Base-by-base conservation (phyloP, 495 filamentous ascomycete genomes). In the Talaromyces wortmannii region DNA sequence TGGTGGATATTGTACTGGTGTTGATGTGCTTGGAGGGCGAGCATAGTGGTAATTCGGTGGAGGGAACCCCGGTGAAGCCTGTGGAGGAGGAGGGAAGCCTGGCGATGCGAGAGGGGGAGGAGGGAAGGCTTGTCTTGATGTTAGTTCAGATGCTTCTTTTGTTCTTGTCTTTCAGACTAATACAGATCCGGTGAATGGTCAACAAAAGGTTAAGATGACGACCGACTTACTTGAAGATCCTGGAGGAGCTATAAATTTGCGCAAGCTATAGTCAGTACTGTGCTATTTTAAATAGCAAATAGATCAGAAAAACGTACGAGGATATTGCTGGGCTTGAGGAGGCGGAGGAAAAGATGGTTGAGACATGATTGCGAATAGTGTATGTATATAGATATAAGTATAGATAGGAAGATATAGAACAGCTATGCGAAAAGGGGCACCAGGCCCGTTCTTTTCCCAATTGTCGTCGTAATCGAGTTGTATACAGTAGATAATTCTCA, bases 11-110 rank as follows among this genome's bases (percentile, higher is more conserved):
- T 11, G 48, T 60, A 63, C 31, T 65, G 64, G 17, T 55, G 50
- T 59, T 57, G 65, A 48, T 58, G 56, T 36, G 36, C 45, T 64
- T 15, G 71, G 60, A 36, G 59, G 53, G 12, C 71, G 69, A 8
- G 72, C 69, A 45, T 70, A 77, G 49, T 52, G 66, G 60, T 67
- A 66, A 30, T 65, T 67, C 5, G 68, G 68, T 12, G 70, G 61
- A 23, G 73, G 59, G 36, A 65, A 68, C 7, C 61, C 60, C 1
- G 67, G 59, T 8, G 65, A 57, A n/a, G 31, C 18, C n/a, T 63
- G 67, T 15, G 64, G 64, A 4, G 68, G 68, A 13, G 70, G 61
- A 18, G 73, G 60, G 33, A 65, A 68, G 7, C 61, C 60, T 3
- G 67, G 59, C 7, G 65, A 57, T 7, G 31, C 31, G 11, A 62